phyloP scores from a whole-genome alignment of 768 basidiomycete genomes.

The Suillus subalutaceus region DNA sequence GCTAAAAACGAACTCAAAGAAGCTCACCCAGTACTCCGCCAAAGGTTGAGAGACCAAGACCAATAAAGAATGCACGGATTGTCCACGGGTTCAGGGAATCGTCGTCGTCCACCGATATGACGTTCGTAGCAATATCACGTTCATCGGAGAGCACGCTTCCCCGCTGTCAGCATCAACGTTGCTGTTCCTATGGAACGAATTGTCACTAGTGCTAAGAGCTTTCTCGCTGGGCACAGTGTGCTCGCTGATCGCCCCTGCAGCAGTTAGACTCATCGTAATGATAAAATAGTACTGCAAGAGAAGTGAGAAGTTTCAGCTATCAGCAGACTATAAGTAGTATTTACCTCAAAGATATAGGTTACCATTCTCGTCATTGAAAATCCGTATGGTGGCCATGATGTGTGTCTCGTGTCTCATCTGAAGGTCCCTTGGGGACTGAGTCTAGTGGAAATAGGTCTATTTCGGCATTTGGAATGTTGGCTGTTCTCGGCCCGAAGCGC shows the following conservation, averaged over 20 bases:
- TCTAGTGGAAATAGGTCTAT: too few relatives aligned
- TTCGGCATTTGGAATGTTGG: too few relatives aligned
- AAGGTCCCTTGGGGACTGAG: too few relatives aligned
- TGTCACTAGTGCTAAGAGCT: constrained; percentile 22
- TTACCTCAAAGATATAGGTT: too few relatives aligned
- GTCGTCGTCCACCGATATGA: constrained; percentile 48
- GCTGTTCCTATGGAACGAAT: constrained; percentile 29
- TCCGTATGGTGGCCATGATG: too few relatives aligned
- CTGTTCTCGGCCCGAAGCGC: too few relatives aligned
- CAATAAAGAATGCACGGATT: constrained; percentile 48
- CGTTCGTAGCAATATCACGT: constrained; percentile 45
- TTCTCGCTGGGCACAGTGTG: constrained; percentile 9
- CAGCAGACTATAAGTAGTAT: constrained; percentile 2
- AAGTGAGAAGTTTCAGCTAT: too few relatives aligned
- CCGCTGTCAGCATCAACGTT: constrained; percentile 26
- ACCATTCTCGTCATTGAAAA: too few relatives aligned
- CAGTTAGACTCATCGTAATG: constrained; percentile 8
- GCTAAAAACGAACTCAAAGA: constrained; percentile 9
- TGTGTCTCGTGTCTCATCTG: too few relatives aligned
- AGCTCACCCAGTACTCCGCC: constrained; percentile 48
- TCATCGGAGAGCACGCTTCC: constrained; percentile 41
- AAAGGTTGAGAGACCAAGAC: constrained; percentile 48
- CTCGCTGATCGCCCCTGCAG: constrained; percentile 1
- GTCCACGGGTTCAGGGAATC: constrained; percentile 49
- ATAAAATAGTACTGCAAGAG: background rate